phyloP scores from a whole-genome alignment of 495 filamentous ascomycete species.

The Daldinia loculata region DNA sequence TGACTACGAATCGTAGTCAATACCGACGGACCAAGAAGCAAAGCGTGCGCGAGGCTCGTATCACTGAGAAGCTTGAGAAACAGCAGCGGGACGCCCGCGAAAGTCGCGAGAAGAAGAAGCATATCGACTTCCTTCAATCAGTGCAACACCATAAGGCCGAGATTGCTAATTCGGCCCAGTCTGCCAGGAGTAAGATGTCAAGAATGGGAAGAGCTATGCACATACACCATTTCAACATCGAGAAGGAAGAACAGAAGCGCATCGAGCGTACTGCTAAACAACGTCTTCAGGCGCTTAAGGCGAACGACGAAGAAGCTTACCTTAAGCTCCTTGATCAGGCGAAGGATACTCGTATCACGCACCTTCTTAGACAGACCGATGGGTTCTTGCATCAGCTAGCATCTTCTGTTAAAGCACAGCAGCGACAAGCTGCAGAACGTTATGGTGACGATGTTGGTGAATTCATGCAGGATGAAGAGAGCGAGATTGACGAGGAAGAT shows the following conservation, averaged over 20 bases:
- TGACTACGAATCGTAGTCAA: constrained; percentile 87
- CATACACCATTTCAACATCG: constrained; percentile 89
- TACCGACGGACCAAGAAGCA: constrained; percentile 98
- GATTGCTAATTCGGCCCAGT: constrained; percentile 49
- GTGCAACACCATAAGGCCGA: constrained; percentile 68
- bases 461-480: constrained; percentile 65
- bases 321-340: constrained; percentile 95
- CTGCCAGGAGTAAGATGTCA: constrained; percentile 68
- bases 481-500: constrained; percentile 69
- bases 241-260: constrained; percentile 98
- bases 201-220: constrained; percentile 90
- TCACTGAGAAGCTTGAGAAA: constrained; percentile 98
- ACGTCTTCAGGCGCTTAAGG: constrained; percentile 97
- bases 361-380: constrained; percentile 94
- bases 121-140: constrained; percentile 80
- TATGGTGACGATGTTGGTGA: constrained; percentile 75
- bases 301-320: constrained; percentile 98
- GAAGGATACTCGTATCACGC: constrained; percentile 98
- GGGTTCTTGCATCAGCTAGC: constrained; percentile 96
- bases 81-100: constrained; percentile 96
- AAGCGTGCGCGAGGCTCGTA: constrained; percentile 90
- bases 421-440: constrained; percentile 78
- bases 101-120: constrained; percentile 94
- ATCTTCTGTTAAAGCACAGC: constrained; percentile 88
- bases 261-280: constrained; percentile 97